Base-by-base conservation (phyloP, 106 monocot genomes). In the Dendrobium officinale region DNA sequence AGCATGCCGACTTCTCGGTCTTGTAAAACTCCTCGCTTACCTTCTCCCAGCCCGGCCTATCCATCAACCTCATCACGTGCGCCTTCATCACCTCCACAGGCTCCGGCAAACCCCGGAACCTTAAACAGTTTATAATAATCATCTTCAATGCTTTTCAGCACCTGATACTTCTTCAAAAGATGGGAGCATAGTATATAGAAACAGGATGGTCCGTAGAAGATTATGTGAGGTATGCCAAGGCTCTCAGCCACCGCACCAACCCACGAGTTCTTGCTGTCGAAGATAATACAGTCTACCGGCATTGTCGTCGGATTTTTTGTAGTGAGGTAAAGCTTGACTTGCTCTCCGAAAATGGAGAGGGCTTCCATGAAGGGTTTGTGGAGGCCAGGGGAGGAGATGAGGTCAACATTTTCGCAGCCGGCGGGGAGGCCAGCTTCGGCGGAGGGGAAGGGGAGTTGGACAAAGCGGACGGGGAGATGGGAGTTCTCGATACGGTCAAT, bases 91-190 rank as follows among this genome's bases (percentile, higher is more conserved):
- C 66, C 40, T 51, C 85, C 15, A 87, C 72, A 47, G 19, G 19
- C n/a, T 90, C 77, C 2, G 85, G 84, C 18, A 90, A n/a, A 42
- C 16, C 67, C 86, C 9, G 90, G 90, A 17, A 89, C 80, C 16
- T 44, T 29, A 47, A 86, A 68, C 16, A 37, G 56, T 68, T 85
- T 72, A 33, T 20, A n/a, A n/a, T n/a, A 22, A 20, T 77, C 86
- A 16, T 75, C 82, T 17, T 11, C 75, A 7, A 47, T 44, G 4
- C 17, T 45, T 9, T 75, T 8, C 19, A 6, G 24, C n/a, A 45
- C 44, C 19, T 55, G 10, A 9, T 33, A 18, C 45, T 2, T 29
- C 9, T 11, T 40, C 48, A 83, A 42, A 11, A 67, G 29, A 26
- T 55, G 41, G 27, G 19, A 47, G 58, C 83, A 83, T 4, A 83